These are phyloP conservation scores for Myriosclerotinia curreyana DNA, from an alignment of 2,329 filamentous ascomycete species.

Conservation along the genomic window DNA sequence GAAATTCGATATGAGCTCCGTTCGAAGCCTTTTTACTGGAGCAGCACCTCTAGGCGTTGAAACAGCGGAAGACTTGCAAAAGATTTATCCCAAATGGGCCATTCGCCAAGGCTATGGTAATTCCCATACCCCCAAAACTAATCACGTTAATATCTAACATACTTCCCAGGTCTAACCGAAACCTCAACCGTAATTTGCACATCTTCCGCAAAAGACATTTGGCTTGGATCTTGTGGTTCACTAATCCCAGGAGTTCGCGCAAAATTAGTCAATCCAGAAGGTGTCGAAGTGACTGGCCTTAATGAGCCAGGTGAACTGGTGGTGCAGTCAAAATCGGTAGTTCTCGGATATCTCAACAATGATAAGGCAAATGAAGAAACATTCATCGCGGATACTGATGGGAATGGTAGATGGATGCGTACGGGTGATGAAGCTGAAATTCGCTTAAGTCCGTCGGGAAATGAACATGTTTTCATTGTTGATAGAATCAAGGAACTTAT, in stretches of 20 bases:
- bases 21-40: slow-evolving; percentile 65
- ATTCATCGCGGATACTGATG: slow-evolving; percentile 63
- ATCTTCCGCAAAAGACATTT: slow-evolving; percentile 60
- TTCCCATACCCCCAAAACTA: neutral
- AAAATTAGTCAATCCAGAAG: slow-evolving; percentile 65
- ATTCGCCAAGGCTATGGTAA: slow-evolving; percentile 70
- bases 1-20: slow-evolving; percentile 69
- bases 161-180: slow-evolving; percentile 64
- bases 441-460: slow-evolving; percentile 57
- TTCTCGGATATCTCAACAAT: slow-evolving; percentile 84
- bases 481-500: slow-evolving; percentile 79
- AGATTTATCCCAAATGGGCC: slow-evolving; percentile 59
- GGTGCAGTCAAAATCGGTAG: slow-evolving; percentile 72
- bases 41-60: slow-evolving; percentile 76
- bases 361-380: slow-evolving; percentile 78
- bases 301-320: slow-evolving; percentile 78
- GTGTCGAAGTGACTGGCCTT: slow-evolving; percentile 61
- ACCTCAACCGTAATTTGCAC: slow-evolving; percentile 67
- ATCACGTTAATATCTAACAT: neutral
- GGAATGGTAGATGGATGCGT: slow-evolving; percentile 62
- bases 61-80: slow-evolving; percentile 61
- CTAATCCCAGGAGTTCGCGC: slow-evolving; percentile 63
- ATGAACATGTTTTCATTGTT: slow-evolving; percentile 81
- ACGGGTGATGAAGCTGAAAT: slow-evolving; percentile 84
- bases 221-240: slow-evolving; percentile 68